A percentile compares a stretch with the other conserved stretches of the same genome.
Evolutionary conservation across 1,139 yeast species (phyloP).

Genomic region (Magnusiomyces suaveolens): DNA sequence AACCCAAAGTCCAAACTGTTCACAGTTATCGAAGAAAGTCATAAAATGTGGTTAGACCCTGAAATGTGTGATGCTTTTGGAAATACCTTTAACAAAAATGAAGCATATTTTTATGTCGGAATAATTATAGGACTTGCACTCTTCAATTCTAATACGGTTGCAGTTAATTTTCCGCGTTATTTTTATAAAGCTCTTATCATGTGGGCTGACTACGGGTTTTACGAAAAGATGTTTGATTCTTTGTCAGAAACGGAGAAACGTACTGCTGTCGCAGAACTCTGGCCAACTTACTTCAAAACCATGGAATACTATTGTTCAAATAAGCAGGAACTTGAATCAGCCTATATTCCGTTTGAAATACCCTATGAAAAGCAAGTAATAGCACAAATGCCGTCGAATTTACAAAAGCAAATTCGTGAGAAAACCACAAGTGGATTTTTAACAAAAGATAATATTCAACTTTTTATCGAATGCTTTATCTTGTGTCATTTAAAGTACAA

Average conservation of each 20-base stretch:
- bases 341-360: neutral
- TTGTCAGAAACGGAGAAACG: neutral
- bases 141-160: conserved; percentile 26
- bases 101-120: conserved; percentile 18
- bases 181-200: conserved; percentile 17
- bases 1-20: conserved; percentile 11
- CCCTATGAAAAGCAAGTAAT: neutral
- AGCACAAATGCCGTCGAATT: neutral
- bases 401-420: neutral
- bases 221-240: neutral
- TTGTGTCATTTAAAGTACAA: neutral
- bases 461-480: neutral
- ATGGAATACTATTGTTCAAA: neutral
- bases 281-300: neutral
- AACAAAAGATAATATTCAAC: neutral
- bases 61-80: neutral
- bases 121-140: conserved; percentile 25
- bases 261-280: neutral
- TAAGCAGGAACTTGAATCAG: neutral
- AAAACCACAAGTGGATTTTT: neutral
- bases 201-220: neutral
- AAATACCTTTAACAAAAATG: neutral
- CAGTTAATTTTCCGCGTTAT: conserved; percentile 20
- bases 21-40: neutral
- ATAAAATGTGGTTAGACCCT: neutral